Evolutionary conservation across 768 basidiomycete species (phyloP).

Genomic region (Suillus subaureus): DNA sequence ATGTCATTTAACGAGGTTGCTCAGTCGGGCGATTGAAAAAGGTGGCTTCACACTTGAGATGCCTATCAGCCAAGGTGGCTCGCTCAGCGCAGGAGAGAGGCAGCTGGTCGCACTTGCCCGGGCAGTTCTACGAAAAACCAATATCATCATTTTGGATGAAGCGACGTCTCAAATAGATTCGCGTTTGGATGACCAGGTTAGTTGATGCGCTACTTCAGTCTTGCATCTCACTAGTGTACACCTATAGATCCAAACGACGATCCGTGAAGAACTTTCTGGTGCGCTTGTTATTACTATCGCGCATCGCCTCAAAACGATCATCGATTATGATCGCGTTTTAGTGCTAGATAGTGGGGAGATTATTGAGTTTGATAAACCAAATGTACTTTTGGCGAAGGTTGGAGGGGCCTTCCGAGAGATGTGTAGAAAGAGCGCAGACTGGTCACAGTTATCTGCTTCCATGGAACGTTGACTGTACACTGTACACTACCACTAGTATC

Average conservation of each 20-base stretch:
- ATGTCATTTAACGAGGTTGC: conserved; percentile 56
- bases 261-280: conserved; percentile 68
- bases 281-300: conserved; percentile 85
- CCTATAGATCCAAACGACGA: conserved; percentile 69
- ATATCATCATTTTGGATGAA: conserved; percentile 75
- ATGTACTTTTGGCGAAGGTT: conserved; percentile 49
- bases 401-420: conserved; percentile 68
- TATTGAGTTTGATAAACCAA: conserved; percentile 75
- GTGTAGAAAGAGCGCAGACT: conserved; percentile 64
- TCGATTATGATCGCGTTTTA: conserved; percentile 74
- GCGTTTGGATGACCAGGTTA: conserved; percentile 66
- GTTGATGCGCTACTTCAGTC: conserved; percentile 6
- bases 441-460: conserved; percentile 41
- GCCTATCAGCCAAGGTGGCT: conserved; percentile 61
- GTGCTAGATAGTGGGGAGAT: conserved; percentile 75
- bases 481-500: conserved; percentile 3
- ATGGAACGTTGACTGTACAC: conserved; percentile 6
- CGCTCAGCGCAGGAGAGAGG: conserved; percentile 76
- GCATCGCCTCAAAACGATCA: conserved; percentile 75
- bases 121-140: conserved; percentile 65
- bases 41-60: conserved; percentile 49
- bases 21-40: conserved; percentile 34
- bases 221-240: conserved; percentile 1
- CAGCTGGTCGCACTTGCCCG: conserved; percentile 73
- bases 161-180: conserved; percentile 79